A percentile compares a stretch with the other conserved stretches of the same genome.
Evolutionary conservation across 2,329 filamentous ascomycete species (phyloP).

Genomic region (Trichophyton verrucosum): DNA sequence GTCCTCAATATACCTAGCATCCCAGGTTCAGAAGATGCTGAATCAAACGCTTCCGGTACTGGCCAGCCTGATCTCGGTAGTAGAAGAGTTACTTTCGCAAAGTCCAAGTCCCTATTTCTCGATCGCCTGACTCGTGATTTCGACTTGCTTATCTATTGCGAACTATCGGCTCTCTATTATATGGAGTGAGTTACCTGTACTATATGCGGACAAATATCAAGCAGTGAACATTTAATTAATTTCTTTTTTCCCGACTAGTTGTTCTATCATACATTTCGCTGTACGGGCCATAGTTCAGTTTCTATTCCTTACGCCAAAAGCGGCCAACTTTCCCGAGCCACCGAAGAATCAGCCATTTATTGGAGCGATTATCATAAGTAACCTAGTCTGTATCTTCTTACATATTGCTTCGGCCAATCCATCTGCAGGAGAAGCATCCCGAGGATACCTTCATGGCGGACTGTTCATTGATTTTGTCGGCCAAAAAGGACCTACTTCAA

Average conservation of each 20-base stretch:
- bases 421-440: slow-evolving; percentile 38
- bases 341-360: slow-evolving; percentile 43
- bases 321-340: slow-evolving; percentile 38
- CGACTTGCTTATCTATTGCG: slow-evolving; percentile 48
- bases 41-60: background rate
- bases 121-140: slow-evolving; percentile 46
- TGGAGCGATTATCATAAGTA: slow-evolving; percentile 42
- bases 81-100: slow-evolving; percentile 22
- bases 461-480: slow-evolving; percentile 54
- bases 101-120: slow-evolving; percentile 37
- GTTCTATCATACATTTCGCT: slow-evolving; percentile 45
- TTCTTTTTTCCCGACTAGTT: slow-evolving; percentile 29
- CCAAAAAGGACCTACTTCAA: slow-evolving; percentile 45
- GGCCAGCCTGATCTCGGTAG: slow-evolving; percentile 10
- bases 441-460: slow-evolving; percentile 49
- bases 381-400: slow-evolving; percentile 44
- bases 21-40: slow-evolving; percentile 9
- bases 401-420: slow-evolving; percentile 44
- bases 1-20: slow-evolving; percentile 29
- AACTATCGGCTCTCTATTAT: slow-evolving; percentile 51
- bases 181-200: slow-evolving; percentile 42
- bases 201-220: background rate
- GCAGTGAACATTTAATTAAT: background rate
- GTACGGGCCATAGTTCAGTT: slow-evolving; percentile 45
- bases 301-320: slow-evolving; percentile 48